Evolutionary conservation across 306 rosid genomes (phyloP).

Genomic region (Leucaena leucocephala): DNA sequence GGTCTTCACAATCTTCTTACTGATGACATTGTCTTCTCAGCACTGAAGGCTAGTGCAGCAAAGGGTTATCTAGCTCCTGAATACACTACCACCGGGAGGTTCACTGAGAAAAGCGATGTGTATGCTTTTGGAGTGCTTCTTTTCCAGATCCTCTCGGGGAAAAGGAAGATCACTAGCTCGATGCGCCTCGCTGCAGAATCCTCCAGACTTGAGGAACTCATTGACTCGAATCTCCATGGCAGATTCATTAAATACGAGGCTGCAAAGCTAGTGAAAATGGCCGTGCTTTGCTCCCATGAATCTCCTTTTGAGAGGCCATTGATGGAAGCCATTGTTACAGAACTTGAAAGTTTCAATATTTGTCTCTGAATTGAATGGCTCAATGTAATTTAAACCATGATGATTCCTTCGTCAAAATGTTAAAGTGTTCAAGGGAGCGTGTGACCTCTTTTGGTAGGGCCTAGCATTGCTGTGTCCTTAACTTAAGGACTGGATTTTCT

Average conservation of each 20-base stretch:
- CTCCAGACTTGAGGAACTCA: constrained; percentile 45
- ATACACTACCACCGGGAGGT: constrained; percentile 75
- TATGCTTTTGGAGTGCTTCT: constrained; percentile 85
- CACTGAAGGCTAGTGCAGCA: constrained; percentile 79
- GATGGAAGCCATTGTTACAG: constrained; percentile 77
- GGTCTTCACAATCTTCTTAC: constrained; percentile 88
- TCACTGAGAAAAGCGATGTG: constrained; percentile 78
- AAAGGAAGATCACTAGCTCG: constrained; percentile 56
- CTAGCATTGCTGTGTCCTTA: constrained; percentile 44
- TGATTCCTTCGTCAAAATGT: constrained; percentile 3
- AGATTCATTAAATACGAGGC: constrained; percentile 82
- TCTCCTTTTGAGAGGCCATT: constrained; percentile 82
- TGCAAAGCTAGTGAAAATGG: constrained; percentile 68
- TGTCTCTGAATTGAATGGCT: constrained; percentile 51
- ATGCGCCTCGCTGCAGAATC: constrained; percentile 59
- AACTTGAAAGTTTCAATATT: constrained; percentile 65
- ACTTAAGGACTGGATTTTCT: constrained; percentile 55
- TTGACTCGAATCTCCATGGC: constrained; percentile 72
- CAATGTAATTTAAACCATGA: background rate
- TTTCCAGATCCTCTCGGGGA: constrained; percentile 80
- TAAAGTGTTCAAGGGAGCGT: constrained; percentile 43
- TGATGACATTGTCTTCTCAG: constrained; percentile 79
- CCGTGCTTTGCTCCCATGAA: constrained; percentile 79
- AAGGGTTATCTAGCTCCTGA: constrained; percentile 94
- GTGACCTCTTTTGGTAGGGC: background rate